Conservation (phyloP, 1,284 basidiomycete species). For the Coniophora puteana region DNA sequence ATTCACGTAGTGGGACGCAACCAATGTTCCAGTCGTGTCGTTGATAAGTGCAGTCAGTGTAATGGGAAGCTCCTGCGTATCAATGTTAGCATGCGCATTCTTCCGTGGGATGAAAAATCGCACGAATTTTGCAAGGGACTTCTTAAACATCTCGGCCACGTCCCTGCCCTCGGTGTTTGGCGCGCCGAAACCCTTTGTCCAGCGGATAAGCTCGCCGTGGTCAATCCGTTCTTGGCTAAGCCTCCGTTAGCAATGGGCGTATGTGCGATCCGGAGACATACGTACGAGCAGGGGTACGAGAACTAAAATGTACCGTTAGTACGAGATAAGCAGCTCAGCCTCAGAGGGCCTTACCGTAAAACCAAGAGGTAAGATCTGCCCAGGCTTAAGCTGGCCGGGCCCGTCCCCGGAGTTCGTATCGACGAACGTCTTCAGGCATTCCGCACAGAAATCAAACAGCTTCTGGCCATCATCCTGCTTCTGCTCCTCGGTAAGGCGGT, state of each 20-base stretch:
- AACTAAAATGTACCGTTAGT: slow-evolving; percentile 50
- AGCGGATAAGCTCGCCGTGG: slow-evolving; percentile 92
- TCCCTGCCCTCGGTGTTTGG: slow-evolving; percentile 90
- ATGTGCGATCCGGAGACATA: slow-evolving; percentile 10
- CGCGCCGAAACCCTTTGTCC: slow-evolving; percentile 98
- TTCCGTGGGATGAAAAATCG: neutral
- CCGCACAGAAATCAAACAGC: slow-evolving; percentile 96
- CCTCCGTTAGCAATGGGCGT: neutral
- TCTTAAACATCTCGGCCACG: slow-evolving; percentile 89
- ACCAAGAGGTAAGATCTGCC: slow-evolving; percentile 79
- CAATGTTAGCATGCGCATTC: slow-evolving; percentile 9
- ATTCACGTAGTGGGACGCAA: slow-evolving; percentile 96
- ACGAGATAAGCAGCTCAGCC: neutral
- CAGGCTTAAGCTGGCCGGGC: slow-evolving; percentile 60
- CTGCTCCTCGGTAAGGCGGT: slow-evolving; percentile 95
- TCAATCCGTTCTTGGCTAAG: slow-evolving; percentile 87
- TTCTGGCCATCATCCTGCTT: slow-evolving; percentile 96
- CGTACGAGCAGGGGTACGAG: slow-evolving; percentile 89
- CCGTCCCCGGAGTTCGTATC: slow-evolving; percentile 65
- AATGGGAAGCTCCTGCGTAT: slow-evolving; percentile 62
- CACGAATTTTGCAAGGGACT: slow-evolving; percentile 75
- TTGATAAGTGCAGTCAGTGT: slow-evolving; percentile 87
- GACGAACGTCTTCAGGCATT: slow-evolving; percentile 90
- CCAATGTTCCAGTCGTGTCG: slow-evolving; percentile 96
- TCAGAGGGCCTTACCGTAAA: slow-evolving; percentile 74